A percentile compares a stretch with the other conserved stretches of the same genome.
These are phyloP conservation scores for Wickerhamomyces queroliae DNA, from an alignment of 805 yeast species.

Conservation along the genomic window DNA sequence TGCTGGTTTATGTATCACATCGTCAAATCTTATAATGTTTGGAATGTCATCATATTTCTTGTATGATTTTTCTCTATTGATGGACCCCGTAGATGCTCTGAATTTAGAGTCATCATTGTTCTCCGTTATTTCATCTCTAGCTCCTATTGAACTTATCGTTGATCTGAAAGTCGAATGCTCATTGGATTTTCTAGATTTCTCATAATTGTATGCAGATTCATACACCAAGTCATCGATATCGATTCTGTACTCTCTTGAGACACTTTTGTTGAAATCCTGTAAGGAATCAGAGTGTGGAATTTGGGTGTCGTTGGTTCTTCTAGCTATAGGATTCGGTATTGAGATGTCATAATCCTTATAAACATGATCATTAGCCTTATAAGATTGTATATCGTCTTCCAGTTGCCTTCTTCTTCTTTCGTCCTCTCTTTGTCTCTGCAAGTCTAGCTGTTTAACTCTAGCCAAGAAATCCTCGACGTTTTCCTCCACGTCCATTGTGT, in stretches of 20 bases:
- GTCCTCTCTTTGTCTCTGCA: slow-evolving; percentile 2
- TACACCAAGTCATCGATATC: slow-evolving; percentile 40
- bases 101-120: not conserved
- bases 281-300: slow-evolving; percentile 10
- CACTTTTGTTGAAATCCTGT: slow-evolving; percentile 19
- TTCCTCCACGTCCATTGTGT: slow-evolving; percentile 1
- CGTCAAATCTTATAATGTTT: slow-evolving; percentile 21
- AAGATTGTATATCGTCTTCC: not conserved
- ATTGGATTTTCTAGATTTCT: slow-evolving; percentile 59
- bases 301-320: not conserved
- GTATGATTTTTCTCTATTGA: slow-evolving; percentile 1
- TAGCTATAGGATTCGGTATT: not conserved
- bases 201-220: slow-evolving; percentile 56
- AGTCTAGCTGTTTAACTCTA: slow-evolving; percentile 1
- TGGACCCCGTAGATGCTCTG: not conserved
- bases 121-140: too few relatives aligned
- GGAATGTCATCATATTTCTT: slow-evolving; percentile 12
- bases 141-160: not conserved
- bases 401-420: not conserved
- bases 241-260: slow-evolving; percentile 40
- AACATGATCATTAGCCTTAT: not conserved
- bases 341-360: not conserved
- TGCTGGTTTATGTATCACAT: slow-evolving; percentile 10
- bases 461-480: slow-evolving; percentile 2
- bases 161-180: not conserved